Evolutionary conservation across 163 green algal genomes (phyloP).

Genomic region (Scenedesmus sp.): DNA sequence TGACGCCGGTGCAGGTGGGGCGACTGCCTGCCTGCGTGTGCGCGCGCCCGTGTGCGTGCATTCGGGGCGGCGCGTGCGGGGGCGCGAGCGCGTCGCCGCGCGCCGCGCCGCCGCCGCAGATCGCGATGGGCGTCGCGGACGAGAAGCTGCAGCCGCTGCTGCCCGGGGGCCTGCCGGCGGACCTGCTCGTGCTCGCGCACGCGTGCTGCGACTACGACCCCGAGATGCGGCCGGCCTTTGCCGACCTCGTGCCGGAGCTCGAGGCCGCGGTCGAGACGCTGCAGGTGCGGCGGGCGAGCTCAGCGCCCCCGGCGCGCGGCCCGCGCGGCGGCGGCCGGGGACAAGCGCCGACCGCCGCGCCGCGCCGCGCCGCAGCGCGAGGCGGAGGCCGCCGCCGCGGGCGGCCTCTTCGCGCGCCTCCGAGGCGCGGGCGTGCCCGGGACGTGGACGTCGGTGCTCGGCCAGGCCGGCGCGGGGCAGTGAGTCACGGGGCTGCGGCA

Average conservation of each 20-base stretch:
- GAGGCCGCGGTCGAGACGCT: constrained; percentile 38
- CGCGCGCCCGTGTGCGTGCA: not conserved
- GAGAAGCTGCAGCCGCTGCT: constrained; percentile 68
- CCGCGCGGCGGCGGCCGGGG: too few species aligned
- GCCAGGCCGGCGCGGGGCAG: not conserved
- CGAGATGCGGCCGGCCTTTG: constrained; percentile 65
- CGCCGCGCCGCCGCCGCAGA: too few species aligned
- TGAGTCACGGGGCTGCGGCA: too few species aligned
- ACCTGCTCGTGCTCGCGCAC: constrained; percentile 52
- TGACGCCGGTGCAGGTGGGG: constrained; percentile 78
- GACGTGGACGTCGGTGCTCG: constrained; percentile 22
- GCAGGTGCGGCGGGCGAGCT: constrained; percentile 11
- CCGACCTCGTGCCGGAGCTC: constrained; percentile 58
- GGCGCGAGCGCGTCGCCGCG: not conserved
- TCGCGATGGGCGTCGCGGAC: constrained; percentile 71
- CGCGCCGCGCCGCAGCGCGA: constrained; percentile 23
- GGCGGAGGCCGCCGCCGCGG: constrained; percentile 14
- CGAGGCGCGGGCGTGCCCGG: constrained; percentile 12
- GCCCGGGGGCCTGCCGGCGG: constrained; percentile 48
- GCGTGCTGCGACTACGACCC: constrained; percentile 69
- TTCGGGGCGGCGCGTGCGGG: not conserved
- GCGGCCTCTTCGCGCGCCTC: constrained; percentile 11
- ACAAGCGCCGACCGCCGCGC: too few species aligned
- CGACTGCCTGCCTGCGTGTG: not conserved
- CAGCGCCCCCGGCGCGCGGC: too few species aligned